A percentile compares a stretch with the other conserved stretches of the same genome.
phyloP scores from a whole-genome alignment of 768 basidiomycete species.

The Amanita subjunquillea region DNA sequence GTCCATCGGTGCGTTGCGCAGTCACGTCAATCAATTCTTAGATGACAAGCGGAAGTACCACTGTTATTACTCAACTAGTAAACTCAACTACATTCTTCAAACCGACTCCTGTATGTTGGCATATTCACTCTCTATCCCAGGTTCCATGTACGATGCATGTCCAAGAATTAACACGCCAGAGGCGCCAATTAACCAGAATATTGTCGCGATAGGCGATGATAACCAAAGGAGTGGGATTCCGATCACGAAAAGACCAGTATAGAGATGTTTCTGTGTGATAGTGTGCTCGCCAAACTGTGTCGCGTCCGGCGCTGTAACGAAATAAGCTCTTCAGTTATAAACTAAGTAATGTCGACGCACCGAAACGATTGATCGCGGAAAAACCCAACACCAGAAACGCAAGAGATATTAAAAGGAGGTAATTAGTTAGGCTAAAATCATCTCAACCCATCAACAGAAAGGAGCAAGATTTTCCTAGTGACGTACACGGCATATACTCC shows the following conservation, averaged over 20 bases:
- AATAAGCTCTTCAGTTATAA: neutral
- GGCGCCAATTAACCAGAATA: slow-evolving; percentile 94
- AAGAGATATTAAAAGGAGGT: slow-evolving; percentile 72
- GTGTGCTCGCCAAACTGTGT: slow-evolving; percentile 72
- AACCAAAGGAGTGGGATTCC: slow-evolving; percentile 83
- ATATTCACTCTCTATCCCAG: slow-evolving; percentile 93
- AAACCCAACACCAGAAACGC: slow-evolving; percentile 90
- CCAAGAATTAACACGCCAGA: slow-evolving; percentile 75
- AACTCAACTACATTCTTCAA: slow-evolving; percentile 16
- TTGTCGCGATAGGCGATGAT: slow-evolving; percentile 64
- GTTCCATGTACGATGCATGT: slow-evolving; percentile 86
- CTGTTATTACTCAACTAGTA: neutral
- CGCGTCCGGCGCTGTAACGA: slow-evolving; percentile 62
- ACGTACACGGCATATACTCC: slow-evolving; percentile 80
- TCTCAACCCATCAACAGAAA: neutral
- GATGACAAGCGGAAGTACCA: no score
- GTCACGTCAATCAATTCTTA: neutral
- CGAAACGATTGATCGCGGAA: slow-evolving; percentile 78
- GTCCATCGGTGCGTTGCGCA: neutral
- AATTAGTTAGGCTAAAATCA: slow-evolving; percentile 60
- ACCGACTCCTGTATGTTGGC: slow-evolving; percentile 64
- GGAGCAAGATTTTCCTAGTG: neutral
- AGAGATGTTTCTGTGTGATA: slow-evolving; percentile 85
- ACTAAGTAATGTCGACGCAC: slow-evolving; percentile 31
- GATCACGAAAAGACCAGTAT: slow-evolving; percentile 82